Conservation (phyloP, 192 early-diverging fungal species). For the Coemansia sp. region DNA sequence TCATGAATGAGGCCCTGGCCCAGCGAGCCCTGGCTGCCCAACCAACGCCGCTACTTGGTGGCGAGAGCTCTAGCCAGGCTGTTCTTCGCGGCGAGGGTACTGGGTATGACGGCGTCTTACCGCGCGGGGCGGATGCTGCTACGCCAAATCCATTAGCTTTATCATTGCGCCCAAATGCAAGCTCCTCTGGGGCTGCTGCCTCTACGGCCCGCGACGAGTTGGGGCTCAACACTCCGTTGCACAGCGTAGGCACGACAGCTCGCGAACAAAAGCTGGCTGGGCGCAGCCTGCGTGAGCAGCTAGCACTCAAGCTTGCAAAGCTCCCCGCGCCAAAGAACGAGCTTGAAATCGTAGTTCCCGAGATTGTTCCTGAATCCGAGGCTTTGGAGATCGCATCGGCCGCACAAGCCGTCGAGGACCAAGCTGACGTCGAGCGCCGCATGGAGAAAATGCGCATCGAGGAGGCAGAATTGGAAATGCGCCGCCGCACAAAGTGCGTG, state of each 20-base stretch:
- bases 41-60: conserved; percentile 88
- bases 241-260: conserved; percentile 66
- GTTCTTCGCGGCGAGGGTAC: conserved; percentile 57
- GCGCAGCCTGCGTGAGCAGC: conserved; percentile 66
- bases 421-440: conserved; percentile 73
- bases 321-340: conserved; percentile 93
- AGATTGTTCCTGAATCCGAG: conserved; percentile 30
- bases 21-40: conserved; percentile 71
- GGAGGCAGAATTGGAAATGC: conserved; percentile 57
- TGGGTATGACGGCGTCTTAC: conserved; percentile 68
- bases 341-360: conserved; percentile 89
- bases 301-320: conserved; percentile 68
- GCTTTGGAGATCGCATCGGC: conserved; percentile 10
- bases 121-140: conserved; percentile 55
- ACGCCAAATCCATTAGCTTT: conserved; percentile 84
- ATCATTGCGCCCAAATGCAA: conserved; percentile 18
- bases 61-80: conserved; percentile 55
- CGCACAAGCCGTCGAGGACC: conserved; percentile 60
- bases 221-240: conserved; percentile 60
- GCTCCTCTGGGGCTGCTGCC: conserved; percentile 52
- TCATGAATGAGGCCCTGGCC: conserved; percentile 84
- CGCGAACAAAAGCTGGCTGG: conserved; percentile 61
- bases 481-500: conserved; percentile 74
- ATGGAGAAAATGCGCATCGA: conserved; percentile 58
- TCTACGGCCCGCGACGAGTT: conserved; percentile 67